These are phyloP conservation scores for Diaporthe sp. DNA, from an alignment of 2,329 filamentous ascomycete species.

Conservation along the genomic window DNA sequence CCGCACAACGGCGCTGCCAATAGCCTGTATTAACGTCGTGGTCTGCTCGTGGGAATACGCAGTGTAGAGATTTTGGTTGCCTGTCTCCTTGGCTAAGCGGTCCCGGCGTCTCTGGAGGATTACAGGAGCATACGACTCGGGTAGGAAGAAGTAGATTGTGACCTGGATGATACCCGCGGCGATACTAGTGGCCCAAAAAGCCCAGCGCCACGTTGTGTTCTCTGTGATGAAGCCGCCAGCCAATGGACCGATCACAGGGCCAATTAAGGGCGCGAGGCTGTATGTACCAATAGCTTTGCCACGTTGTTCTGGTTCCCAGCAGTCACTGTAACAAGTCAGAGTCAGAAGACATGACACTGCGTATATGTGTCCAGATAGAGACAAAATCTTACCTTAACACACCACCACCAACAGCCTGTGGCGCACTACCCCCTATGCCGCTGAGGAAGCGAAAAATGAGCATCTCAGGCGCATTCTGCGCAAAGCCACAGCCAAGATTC, in stretches of 20 bases:
- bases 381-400: background rate
- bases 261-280: conserved; percentile 73
- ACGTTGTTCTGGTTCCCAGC: conserved; percentile 73
- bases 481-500: background rate
- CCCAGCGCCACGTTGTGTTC: conserved; percentile 79
- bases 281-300: conserved; percentile 75
- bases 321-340: conserved; percentile 46
- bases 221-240: conserved; percentile 76
- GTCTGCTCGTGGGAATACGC: conserved; percentile 64
- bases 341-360: background rate
- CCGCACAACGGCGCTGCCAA: conserved; percentile 31
- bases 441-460: background rate
- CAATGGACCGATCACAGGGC: conserved; percentile 75
- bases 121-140: conserved; percentile 76
- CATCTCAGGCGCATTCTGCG: background rate
- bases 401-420: conserved; percentile 6
- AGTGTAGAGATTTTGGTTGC: conserved; percentile 62
- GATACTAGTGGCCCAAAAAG: conserved; percentile 78
- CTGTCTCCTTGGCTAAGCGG: conserved; percentile 69
- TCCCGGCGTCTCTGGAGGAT: conserved; percentile 71
- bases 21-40: conserved; percentile 38
- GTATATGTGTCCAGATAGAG: background rate
- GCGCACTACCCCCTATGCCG: background rate
- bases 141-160: conserved; percentile 69
- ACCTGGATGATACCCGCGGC: conserved; percentile 71